These are phyloP conservation scores for Chernovozyma sophiae-reginae DNA, from an alignment of 1,139 yeast species.

Conservation along the genomic window DNA sequence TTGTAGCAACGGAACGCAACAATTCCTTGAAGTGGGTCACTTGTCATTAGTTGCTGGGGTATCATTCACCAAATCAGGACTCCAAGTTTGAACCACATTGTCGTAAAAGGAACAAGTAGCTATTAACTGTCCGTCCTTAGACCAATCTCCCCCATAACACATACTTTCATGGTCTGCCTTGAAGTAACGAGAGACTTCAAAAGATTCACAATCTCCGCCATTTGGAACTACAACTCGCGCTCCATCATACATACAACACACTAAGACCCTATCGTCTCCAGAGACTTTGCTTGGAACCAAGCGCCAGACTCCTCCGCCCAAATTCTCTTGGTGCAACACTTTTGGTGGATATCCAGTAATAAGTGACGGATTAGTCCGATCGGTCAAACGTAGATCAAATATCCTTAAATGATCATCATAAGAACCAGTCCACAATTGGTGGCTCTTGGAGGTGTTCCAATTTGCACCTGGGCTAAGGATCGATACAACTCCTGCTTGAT, in stretches of 20 bases:
- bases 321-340: conserved; percentile 37
- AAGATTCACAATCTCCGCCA: conserved; percentile 24
- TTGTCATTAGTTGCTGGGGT: no score
- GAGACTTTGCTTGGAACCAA: conserved; percentile 56
- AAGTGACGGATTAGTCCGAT: conserved; percentile 29
- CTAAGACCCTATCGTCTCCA: conserved; percentile 48
- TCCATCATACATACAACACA: conserved; percentile 96
- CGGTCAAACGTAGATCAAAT: conserved; percentile 65
- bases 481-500: conserved; percentile 86
- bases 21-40: no score
- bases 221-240: conserved; percentile 56
- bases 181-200: conserved; percentile 46
- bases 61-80: conserved; percentile 14
- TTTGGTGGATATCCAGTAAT: conserved; percentile 49
- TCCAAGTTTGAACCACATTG: conserved; percentile 73
- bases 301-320: conserved; percentile 97
- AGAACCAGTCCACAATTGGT: conserved; percentile 80
- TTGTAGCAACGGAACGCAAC: no score
- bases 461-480: conserved; percentile 47
- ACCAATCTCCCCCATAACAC: conserved; percentile 96
- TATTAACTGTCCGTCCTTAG: conserved; percentile 39
- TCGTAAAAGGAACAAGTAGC: conserved; percentile 93
- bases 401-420: conserved; percentile 78
- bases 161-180: conserved; percentile 81
- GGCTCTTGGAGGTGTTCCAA: conserved; percentile 43